A percentile compares a stretch with the other conserved stretches of the same genome.
Conservation (phyloP, 768 basidiomycete genomes). For the Boletus reticuloceps region DNA sequence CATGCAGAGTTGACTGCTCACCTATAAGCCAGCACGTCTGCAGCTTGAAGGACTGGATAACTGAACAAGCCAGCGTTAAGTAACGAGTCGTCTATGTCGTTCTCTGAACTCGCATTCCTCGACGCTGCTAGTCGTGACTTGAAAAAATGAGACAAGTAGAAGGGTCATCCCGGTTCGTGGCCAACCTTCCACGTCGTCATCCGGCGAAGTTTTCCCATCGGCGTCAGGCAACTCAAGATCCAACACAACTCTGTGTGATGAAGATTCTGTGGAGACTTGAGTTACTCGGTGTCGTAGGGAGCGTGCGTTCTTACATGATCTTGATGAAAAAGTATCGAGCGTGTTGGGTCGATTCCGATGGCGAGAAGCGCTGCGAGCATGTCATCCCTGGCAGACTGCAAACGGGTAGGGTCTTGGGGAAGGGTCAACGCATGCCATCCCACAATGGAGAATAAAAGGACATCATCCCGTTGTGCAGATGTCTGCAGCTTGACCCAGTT, state of each 20-base stretch:
- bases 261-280: constrained; percentile 52
- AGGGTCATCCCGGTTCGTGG: not conserved
- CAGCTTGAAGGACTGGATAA: constrained; percentile 85
- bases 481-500: constrained; percentile 87
- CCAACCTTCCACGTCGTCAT: constrained; percentile 98
- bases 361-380: constrained; percentile 84
- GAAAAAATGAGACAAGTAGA: constrained; percentile 41
- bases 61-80: constrained; percentile 86
- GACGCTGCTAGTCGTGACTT: constrained; percentile 52
- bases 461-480: constrained; percentile 52
- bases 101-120: constrained; percentile 70
- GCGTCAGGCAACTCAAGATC: constrained; percentile 30
- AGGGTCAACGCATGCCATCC: constrained; percentile 95
- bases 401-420: constrained; percentile 72
- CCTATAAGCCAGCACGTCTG: constrained; percentile 87
- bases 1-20: constrained; percentile 28
- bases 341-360: constrained; percentile 76
- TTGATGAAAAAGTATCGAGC: constrained; percentile 80
- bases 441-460: constrained; percentile 81
- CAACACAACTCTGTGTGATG: constrained; percentile 87
- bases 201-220: constrained; percentile 70
- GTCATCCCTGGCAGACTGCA: constrained; percentile 65
- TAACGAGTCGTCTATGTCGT: constrained; percentile 76
- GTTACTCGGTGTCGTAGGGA: not conserved
- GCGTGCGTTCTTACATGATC: constrained; percentile 64